Percentiles rank a stretch among this genome's conserved stretches.
Evolutionary conservation across 2,329 filamentous ascomycete species (phyloP).

Genomic region (Scedosporium aurantiacum): DNA sequence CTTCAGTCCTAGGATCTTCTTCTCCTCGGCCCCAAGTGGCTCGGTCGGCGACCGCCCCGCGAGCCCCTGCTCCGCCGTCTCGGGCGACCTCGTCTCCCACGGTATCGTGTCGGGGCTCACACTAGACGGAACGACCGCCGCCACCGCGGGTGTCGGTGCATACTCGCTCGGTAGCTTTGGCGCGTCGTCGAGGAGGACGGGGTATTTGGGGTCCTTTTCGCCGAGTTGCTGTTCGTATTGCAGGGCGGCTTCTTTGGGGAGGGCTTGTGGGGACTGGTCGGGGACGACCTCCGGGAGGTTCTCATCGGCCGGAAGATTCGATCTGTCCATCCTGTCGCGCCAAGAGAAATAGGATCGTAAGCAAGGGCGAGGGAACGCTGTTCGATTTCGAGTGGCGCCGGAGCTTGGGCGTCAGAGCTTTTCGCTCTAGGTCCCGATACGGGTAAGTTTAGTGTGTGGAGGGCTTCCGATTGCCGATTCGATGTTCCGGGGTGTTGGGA

Average conservation of each 20-base stretch:
- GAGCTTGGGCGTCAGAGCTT: not conserved
- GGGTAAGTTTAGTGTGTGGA: not conserved
- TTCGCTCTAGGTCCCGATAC: not conserved
- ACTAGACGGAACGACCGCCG: not conserved
- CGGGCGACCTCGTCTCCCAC: not conserved
- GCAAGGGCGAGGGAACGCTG: not conserved
- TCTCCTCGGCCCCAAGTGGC: not conserved
- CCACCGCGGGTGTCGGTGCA: not conserved
- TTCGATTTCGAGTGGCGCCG: not conserved
- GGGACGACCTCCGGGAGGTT: slow-evolving; percentile 8
- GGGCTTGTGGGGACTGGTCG: slow-evolving; percentile 3
- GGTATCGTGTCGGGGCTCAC: not conserved
- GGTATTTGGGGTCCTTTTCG: slow-evolving; percentile 1
- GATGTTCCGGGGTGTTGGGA: not conserved
- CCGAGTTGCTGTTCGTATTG: not conserved
- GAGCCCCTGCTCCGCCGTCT: not conserved
- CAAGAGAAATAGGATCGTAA: no score
- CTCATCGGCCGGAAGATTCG: not conserved
- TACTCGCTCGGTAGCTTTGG: not conserved
- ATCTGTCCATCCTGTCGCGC: not conserved
- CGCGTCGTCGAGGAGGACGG: not conserved
- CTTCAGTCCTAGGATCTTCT: slow-evolving; percentile 9
- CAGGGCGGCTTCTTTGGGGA: not conserved
- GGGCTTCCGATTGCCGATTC: not conserved
- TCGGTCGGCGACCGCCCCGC: not conserved